Evolutionary conservation across 192 early-diverging fungal genomes (phyloP).

Genomic region (Coemansia erecta): DNA sequence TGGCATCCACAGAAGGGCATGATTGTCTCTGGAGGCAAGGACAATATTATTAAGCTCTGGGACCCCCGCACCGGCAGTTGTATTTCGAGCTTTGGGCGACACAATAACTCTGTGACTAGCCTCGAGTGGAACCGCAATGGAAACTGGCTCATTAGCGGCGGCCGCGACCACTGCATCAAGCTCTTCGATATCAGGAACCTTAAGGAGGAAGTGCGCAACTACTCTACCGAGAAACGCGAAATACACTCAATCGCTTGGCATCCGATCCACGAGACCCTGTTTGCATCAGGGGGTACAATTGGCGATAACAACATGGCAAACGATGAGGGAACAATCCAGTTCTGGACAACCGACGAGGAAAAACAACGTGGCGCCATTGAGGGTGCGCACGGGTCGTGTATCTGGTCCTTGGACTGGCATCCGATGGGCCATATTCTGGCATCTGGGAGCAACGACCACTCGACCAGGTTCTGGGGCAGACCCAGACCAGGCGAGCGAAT

Average conservation of each 20-base stretch:
- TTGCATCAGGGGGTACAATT: constrained; percentile 83
- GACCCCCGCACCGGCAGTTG: constrained; percentile 89
- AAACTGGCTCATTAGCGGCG: constrained; percentile 90
- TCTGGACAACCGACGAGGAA: constrained; percentile 78
- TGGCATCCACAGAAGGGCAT: constrained; percentile 96
- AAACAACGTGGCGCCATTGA: constrained; percentile 57
- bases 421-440: constrained; percentile 93
- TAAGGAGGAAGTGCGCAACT: constrained; percentile 79
- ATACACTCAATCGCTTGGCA: constrained; percentile 93
- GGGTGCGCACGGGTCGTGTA: constrained; percentile 80
- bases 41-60: constrained; percentile 96
- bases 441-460: constrained; percentile 93
- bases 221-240: constrained; percentile 82
- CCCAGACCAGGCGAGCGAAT: constrained; percentile 76
- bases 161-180: constrained; percentile 86
- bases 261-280: constrained; percentile 84
- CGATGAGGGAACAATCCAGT: constrained; percentile 45
- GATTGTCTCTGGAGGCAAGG: constrained; percentile 91
- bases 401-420: constrained; percentile 98
- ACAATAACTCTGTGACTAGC: constrained; percentile 89
- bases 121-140: constrained; percentile 97
- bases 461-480: constrained; percentile 93
- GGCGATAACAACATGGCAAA: constrained; percentile 60
- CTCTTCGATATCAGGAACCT: constrained; percentile 94
- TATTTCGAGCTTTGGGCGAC: constrained; percentile 85